These are phyloP conservation scores for Pseudocercospora ulei DNA, from an alignment of 2,329 filamentous ascomycete species.

Conservation along the genomic window DNA sequence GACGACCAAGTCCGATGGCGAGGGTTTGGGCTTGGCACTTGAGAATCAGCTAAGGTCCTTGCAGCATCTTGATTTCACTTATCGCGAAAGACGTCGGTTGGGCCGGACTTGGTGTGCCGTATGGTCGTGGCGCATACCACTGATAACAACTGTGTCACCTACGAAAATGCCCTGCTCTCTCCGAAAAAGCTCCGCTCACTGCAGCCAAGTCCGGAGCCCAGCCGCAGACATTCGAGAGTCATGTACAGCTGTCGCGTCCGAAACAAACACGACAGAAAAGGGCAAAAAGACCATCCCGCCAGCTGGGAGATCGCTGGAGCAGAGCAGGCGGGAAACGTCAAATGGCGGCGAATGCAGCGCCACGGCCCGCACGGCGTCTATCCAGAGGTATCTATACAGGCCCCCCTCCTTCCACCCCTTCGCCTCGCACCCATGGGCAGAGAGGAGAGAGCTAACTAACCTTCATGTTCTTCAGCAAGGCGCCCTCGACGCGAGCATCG, in stretches of 20 bases:
- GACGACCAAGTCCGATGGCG: too few species aligned
- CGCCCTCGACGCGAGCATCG: slow-evolving; percentile 20
- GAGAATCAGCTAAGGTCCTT: not conserved
- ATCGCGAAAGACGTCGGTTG: not conserved
- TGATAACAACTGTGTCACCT: too few species aligned
- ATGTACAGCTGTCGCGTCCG: too few species aligned
- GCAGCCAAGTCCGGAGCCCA: too few species aligned
- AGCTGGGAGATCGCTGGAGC: too few species aligned
- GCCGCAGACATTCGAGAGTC: too few species aligned
- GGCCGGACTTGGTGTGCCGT: slow-evolving; percentile 1
- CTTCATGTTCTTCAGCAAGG: slow-evolving; percentile 27
- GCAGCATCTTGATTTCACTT: not conserved
- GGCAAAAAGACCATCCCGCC: too few species aligned
- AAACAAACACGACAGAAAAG: too few species aligned
- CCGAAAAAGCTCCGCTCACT: too few species aligned
- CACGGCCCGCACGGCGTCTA: not conserved
- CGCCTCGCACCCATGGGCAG: too few species aligned
- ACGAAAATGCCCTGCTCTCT: too few species aligned
- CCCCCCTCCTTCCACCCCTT: too few species aligned
- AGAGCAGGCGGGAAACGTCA: not conserved
- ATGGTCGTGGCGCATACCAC: not conserved
- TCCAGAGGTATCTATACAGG: not conserved
- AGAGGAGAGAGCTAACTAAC: slow-evolving; percentile 17
- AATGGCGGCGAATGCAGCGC: slow-evolving; percentile 1
- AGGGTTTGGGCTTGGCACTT: not conserved